phyloP scores from a whole-genome alignment of 164 flowering plant species.

The Vitis rupestris region DNA sequence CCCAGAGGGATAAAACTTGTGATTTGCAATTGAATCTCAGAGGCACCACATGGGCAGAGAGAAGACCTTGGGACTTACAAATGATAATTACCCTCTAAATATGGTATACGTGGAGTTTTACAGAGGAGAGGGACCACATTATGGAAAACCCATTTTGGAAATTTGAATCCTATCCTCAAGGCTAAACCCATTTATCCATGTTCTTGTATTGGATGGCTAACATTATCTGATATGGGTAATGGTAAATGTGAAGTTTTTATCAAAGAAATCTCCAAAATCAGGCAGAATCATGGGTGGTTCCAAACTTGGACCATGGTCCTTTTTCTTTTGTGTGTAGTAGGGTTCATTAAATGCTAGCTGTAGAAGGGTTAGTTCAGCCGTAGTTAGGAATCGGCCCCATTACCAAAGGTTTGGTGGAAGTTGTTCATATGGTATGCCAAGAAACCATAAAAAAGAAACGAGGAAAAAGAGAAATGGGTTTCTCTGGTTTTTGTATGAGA shows the following conservation, averaged over 20 bases:
- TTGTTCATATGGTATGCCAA: not conserved
- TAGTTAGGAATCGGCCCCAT: slow-evolving; percentile 8
- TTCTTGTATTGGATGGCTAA: not conserved
- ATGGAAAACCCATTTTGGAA: not conserved
- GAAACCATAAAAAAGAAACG: not conserved
- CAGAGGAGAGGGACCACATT: slow-evolving; percentile 15
- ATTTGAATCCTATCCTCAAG: slow-evolving; percentile 3
- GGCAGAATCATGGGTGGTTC: no score
- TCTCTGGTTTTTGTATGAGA: slow-evolving; percentile 2
- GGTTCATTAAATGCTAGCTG: not conserved
- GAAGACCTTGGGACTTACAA: slow-evolving; percentile 6
- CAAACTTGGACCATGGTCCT: no score
- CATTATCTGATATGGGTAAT: no score
- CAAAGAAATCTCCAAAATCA: no score
- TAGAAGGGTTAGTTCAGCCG: slow-evolving; percentile 7
- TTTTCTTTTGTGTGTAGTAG: no score
- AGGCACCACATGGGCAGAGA: slow-evolving; percentile 6
- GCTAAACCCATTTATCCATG: not conserved
- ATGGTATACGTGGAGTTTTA: not conserved
- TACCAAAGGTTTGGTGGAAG: slow-evolving; percentile 16
- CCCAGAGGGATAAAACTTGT: not conserved
- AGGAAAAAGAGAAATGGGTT: slow-evolving; percentile 1
- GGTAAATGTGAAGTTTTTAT: no score
- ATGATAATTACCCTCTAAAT: slow-evolving; percentile 3
- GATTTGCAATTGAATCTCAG: not conserved